These are phyloP conservation scores for Daldinia vernicosa DNA, from an alignment of 495 filamentous ascomycete species.

Conservation along the genomic window DNA sequence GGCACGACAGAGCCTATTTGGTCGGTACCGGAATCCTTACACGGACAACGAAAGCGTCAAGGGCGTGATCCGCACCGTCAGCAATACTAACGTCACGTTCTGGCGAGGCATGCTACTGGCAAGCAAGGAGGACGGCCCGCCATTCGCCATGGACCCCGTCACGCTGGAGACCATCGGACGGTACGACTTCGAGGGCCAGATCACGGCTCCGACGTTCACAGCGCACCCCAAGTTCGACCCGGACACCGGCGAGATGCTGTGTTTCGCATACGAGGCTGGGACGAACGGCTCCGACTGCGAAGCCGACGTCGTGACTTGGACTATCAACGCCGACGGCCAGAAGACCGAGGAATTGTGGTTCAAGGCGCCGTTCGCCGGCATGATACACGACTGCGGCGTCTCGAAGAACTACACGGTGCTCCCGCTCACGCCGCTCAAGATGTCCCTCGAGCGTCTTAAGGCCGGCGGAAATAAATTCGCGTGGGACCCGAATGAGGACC, in stretches of 20 bases:
- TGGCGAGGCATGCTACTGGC: constrained; percentile 63
- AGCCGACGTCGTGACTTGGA: constrained; percentile 60
- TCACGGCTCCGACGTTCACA: constrained; percentile 62
- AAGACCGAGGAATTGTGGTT: constrained; percentile 59
- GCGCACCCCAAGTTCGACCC: constrained; percentile 71
- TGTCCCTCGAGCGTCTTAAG: constrained; percentile 61
- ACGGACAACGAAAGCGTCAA: constrained; percentile 62
- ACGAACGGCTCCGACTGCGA: constrained; percentile 56
- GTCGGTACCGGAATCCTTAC: constrained; percentile 63
- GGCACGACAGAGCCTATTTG: constrained; percentile 55
- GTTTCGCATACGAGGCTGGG: constrained; percentile 64
- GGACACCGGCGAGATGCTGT: constrained; percentile 64
- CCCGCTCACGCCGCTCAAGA: constrained; percentile 61
- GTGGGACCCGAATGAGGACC: constrained; percentile 62
- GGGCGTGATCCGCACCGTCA: constrained; percentile 58
- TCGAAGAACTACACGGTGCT: constrained; percentile 63
- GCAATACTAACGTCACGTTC: constrained; percentile 65
- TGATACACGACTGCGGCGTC: constrained; percentile 66
- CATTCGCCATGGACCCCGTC: constrained; percentile 64
- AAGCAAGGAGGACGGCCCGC: constrained; percentile 64
- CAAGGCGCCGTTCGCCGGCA: constrained; percentile 60
- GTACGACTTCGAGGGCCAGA: constrained; percentile 67
- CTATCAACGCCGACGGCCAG: constrained; percentile 52
- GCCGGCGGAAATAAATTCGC: constrained; percentile 64
- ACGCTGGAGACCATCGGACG: constrained; percentile 64